Conservation (phyloP, 225 moss, liverwort and hornwort genomes). For the Polytrichum formosum region DNA sequence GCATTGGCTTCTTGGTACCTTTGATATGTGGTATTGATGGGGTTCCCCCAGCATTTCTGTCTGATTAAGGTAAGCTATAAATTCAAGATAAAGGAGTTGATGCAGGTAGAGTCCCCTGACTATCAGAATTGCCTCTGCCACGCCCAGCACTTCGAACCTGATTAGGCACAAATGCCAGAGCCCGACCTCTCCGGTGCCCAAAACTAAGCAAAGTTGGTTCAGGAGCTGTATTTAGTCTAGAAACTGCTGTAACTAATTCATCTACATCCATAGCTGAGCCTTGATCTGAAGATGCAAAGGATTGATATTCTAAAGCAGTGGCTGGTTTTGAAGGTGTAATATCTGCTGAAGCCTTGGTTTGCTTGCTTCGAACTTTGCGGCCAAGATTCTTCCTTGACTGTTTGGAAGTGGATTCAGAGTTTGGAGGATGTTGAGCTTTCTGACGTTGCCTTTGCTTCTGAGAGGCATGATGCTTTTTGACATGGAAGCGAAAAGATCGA, state of each 20-base stretch:
- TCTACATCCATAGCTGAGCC: constrained; percentile 59
- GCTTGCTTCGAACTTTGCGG: constrained; percentile 10
- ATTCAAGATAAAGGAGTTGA: constrained; percentile 14
- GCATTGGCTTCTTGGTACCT: too few relatives aligned
- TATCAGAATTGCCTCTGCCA: constrained; percentile 32
- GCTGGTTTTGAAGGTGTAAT: constrained; percentile 1
- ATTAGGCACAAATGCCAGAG: constrained; percentile 27
- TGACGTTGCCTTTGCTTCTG: constrained; percentile 69
- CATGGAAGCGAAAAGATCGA: constrained; percentile 62
- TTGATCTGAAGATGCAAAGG: constrained; percentile 4
- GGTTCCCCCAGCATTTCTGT: too few relatives aligned
- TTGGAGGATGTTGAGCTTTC: constrained; percentile 29
- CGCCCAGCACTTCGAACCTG: constrained; percentile 27
- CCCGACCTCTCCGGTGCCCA: constrained; percentile 63
- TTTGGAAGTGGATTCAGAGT: constrained; percentile 11
- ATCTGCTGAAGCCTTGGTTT: not conserved
- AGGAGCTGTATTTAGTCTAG: constrained; percentile 54
- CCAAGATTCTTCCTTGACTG: constrained; percentile 27
- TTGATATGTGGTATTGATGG: too few relatives aligned
- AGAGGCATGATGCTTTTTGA: constrained; percentile 62
- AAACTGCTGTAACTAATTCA: constrained; percentile 44
- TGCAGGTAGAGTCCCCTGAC: constrained; percentile 17
- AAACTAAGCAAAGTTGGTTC: constrained; percentile 35
- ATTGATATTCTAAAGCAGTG: constrained; percentile 5
- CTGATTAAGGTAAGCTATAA: not conserved